Evolutionary conservation across 176 grass and related monocot genomes (phyloP).

Genomic region (Pharus latifolius): DNA sequence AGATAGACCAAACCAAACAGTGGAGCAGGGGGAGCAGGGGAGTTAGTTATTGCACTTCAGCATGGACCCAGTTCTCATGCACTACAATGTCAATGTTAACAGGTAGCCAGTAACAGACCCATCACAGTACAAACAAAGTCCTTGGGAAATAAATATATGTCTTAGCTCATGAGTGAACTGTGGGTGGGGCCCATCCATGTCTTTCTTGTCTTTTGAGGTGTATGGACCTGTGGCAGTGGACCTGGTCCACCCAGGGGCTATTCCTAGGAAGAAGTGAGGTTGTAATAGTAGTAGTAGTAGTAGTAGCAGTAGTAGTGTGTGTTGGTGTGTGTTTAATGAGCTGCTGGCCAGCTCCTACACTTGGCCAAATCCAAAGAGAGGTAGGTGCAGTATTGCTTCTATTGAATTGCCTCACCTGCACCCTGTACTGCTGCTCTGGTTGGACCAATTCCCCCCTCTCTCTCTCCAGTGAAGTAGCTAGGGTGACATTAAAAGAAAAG

Average conservation of each 20-base stretch:
- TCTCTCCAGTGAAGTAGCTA: not conserved
- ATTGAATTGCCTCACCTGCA: constrained; percentile 13
- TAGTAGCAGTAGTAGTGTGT: not conserved
- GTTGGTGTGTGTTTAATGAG: not conserved
- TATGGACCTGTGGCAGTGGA: not conserved
- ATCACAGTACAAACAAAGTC: not conserved
- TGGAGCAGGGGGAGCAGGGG: not conserved
- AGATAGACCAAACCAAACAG: not conserved
- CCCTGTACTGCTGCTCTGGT: not conserved
- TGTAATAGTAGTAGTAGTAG: not conserved
- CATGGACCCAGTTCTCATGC: not conserved
- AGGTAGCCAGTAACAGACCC: not conserved
- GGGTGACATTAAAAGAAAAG: not conserved
- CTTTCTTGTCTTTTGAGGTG: not conserved
- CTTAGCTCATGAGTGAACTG: not conserved
- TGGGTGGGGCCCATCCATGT: not conserved
- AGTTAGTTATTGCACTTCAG: not conserved
- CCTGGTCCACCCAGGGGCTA: not conserved
- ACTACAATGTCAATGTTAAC: not conserved
- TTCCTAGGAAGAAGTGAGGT: not conserved
- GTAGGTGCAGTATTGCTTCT: constrained; percentile 3
- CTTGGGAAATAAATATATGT: not conserved
- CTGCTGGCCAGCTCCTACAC: not conserved
- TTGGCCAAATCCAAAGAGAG: constrained; percentile 8
- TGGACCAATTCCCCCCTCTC: not conserved